Percentiles rank a stretch among this genome's conserved stretches.
phyloP scores from a whole-genome alignment of 805 yeast genomes.

The Peterozyma xylosa region DNA sequence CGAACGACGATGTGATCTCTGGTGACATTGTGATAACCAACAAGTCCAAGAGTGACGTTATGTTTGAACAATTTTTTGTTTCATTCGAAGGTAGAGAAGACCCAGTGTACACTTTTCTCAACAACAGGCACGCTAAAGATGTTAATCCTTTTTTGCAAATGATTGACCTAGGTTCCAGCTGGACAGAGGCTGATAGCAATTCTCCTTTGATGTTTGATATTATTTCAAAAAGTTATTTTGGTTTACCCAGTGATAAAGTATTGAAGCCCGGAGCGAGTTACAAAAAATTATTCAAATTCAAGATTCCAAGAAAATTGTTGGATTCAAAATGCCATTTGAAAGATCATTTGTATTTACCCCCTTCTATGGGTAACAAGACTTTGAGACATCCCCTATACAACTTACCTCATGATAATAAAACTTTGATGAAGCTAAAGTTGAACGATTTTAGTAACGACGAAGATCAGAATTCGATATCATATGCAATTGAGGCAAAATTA shows the following conservation, averaged over 20 bases:
- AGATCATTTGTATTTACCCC: constrained; percentile 26
- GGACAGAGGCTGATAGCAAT: constrained; percentile 22
- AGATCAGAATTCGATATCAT: too few relatives aligned
- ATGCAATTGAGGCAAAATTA: too few relatives aligned
- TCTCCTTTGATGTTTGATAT: background rate
- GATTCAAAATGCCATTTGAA: constrained; percentile 45
- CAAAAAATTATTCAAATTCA: constrained; percentile 52
- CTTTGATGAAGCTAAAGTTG: too few relatives aligned
- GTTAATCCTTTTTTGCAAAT: constrained; percentile 37
- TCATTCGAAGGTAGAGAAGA: constrained; percentile 35
- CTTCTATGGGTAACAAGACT: constrained; percentile 28
- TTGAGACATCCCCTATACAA: too few relatives aligned
- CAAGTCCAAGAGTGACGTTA: constrained; percentile 28
- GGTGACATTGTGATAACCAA: constrained; percentile 36
- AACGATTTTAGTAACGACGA: too few relatives aligned
- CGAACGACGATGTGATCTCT: constrained; percentile 61
- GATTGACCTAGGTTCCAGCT: constrained; percentile 50
- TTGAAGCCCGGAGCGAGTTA: constrained; percentile 38
- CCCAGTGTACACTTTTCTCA: constrained; percentile 21
- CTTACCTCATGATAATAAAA: too few relatives aligned
- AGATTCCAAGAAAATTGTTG: constrained; percentile 42
- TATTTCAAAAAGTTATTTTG: constrained; percentile 13
- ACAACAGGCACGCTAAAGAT: constrained; percentile 44
- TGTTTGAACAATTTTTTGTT: constrained; percentile 57
- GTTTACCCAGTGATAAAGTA: constrained; percentile 36